Percentiles rank a stretch among this genome's conserved stretches.
phyloP scores from a whole-genome alignment of 306 rosid genomes.

The Mucuna pruriens region DNA sequence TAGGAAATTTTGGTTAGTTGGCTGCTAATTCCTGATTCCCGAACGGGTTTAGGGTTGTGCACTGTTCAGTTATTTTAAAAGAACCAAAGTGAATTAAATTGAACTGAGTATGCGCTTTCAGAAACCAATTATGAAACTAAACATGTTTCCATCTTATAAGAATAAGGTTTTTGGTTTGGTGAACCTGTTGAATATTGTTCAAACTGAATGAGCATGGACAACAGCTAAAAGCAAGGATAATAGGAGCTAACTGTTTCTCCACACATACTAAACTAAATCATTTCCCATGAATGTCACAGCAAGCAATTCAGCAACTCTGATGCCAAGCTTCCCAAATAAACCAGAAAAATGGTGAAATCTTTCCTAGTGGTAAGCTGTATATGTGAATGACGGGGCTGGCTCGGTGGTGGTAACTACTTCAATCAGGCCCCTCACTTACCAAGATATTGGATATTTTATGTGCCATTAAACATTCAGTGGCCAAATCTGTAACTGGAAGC shows the following conservation, averaged over 20 bases:
- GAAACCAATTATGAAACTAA: neutral
- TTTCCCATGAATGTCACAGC: neutral
- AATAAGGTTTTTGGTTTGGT: neutral
- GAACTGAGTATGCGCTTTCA: neutral
- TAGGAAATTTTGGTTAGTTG: neutral
- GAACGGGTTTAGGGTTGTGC: neutral
- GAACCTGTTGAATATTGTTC: neutral
- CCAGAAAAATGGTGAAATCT: neutral
- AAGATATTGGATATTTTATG: neutral
- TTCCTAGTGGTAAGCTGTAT: neutral
- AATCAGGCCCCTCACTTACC: neutral
- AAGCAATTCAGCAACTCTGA: neutral
- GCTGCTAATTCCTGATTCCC: conserved; percentile 16
- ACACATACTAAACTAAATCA: neutral
- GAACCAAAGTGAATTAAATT: neutral
- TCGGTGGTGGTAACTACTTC: neutral
- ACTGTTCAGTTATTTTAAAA: neutral
- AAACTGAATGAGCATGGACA: neutral
- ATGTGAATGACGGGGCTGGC: neutral
- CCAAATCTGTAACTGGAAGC: neutral
- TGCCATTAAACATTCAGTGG: neutral
- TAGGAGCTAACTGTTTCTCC: neutral
- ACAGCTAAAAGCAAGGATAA: neutral
- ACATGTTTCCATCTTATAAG: neutral
- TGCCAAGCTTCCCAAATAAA: neutral